phyloP scores from a whole-genome alignment of 1,284 basidiomycete species.

The Termitomyces sp. region DNA sequence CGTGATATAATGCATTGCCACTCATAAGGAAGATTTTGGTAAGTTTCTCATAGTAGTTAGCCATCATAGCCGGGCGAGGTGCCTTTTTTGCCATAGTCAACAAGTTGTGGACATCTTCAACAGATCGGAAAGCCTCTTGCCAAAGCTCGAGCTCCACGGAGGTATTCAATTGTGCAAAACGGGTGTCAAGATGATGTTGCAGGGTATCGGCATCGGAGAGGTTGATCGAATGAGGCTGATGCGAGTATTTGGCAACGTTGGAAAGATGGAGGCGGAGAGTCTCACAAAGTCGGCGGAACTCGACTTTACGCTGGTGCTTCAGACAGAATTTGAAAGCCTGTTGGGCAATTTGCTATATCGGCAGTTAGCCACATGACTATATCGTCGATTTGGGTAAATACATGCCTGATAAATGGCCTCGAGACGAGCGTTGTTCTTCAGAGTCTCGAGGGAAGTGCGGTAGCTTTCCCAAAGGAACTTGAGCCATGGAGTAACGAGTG shows the following conservation, averaged over 20 bases:
- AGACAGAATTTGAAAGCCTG: slow-evolving; percentile 98
- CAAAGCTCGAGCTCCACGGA: slow-evolving; percentile 98
- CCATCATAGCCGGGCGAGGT: slow-evolving; percentile 95
- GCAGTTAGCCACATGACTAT: slow-evolving; percentile 5
- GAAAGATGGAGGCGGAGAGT: slow-evolving; percentile 93
- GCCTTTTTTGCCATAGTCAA: slow-evolving; percentile 91
- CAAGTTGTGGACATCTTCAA: slow-evolving; percentile 97
- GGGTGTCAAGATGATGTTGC: slow-evolving; percentile 95
- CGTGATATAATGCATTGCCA: slow-evolving; percentile 93
- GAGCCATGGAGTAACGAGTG: slow-evolving; percentile 95
- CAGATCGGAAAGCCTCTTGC: slow-evolving; percentile 98
- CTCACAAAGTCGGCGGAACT: slow-evolving; percentile 96
- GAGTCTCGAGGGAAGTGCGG: slow-evolving; percentile 91
- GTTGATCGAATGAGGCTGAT: slow-evolving; percentile 97
- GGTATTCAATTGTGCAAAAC: slow-evolving; percentile 97
- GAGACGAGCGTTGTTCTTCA: slow-evolving; percentile 94
- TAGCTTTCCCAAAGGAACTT: slow-evolving; percentile 99
- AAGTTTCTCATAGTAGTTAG: slow-evolving; percentile 98
- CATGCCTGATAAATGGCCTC: slow-evolving; percentile 93
- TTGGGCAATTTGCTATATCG: slow-evolving; percentile 82
- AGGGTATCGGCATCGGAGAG: slow-evolving; percentile 95
- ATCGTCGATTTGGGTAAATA: slow-evolving; percentile 5
- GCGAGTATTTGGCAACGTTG: slow-evolving; percentile 93
- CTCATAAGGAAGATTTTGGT: slow-evolving; percentile 95
- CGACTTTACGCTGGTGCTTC: slow-evolving; percentile 91